Evolutionary conservation across 2,329 filamentous ascomycete species (phyloP).

Genomic region (Pseudogymnoascus destructans): DNA sequence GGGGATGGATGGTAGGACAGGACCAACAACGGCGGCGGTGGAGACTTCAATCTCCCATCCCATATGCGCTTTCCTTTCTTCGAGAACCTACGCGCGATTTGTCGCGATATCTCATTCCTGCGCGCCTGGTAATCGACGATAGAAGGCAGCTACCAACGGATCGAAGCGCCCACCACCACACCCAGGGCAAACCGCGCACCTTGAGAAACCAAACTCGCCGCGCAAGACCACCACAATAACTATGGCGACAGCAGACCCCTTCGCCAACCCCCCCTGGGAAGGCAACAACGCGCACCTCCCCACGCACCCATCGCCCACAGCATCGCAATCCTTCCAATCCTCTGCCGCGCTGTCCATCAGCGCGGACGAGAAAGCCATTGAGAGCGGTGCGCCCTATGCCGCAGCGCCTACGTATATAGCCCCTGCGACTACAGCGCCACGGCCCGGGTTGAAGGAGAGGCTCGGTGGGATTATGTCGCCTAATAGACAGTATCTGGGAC

Average conservation of each 20-base stretch:
- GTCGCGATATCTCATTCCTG: neutral
- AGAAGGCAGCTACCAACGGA: neutral
- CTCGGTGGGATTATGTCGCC: conserved; percentile 7
- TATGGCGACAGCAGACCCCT: neutral
- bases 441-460: neutral
- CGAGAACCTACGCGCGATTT: neutral
- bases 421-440: neutral
- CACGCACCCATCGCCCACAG: neutral
- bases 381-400: neutral
- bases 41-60: neutral
- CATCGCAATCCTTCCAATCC: neutral
- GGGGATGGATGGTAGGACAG: too few relatives aligned
- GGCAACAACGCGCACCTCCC: neutral
- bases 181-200: neutral
- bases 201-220: neutral
- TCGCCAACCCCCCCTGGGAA: conserved; percentile 3
- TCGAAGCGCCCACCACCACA: neutral
- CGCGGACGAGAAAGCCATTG: neutral
- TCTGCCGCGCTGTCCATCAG: neutral
- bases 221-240: neutral
- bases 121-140: neutral
- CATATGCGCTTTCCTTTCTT: neutral
- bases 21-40: neutral
- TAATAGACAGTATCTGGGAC: conserved; percentile 11
- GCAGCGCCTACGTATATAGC: neutral